Percentiles rank a stretch among this genome's conserved stretches.
Conservation (phyloP, 805 yeast genomes). For the Pichia thaimueangensis region DNA sequence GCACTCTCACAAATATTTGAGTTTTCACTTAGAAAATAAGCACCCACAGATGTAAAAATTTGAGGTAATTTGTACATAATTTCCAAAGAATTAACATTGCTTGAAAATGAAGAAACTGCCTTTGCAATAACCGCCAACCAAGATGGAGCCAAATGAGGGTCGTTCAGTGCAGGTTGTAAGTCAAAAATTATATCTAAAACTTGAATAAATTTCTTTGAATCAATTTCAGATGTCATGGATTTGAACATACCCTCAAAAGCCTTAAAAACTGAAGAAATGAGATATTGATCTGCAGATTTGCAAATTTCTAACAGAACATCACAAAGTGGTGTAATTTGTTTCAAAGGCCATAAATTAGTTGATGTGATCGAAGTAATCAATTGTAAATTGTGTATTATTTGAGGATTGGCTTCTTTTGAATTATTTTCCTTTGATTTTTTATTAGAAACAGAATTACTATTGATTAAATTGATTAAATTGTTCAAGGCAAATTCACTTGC, state of each 20-base stretch:
- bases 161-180: slow-evolving; percentile 75
- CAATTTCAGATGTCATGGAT: slow-evolving; percentile 47
- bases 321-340: slow-evolving; percentile 64
- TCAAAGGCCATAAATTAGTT: slow-evolving; percentile 77
- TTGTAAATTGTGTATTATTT: slow-evolving; percentile 71
- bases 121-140: slow-evolving; percentile 95
- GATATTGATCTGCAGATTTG: slow-evolving; percentile 74
- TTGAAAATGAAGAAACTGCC: slow-evolving; percentile 53
- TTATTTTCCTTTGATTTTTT: slow-evolving; percentile 11
- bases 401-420: slow-evolving; percentile 43
- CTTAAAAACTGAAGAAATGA: slow-evolving; percentile 74
- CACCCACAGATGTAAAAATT: slow-evolving; percentile 48
- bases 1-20: slow-evolving; percentile 65
- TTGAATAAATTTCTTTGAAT: slow-evolving; percentile 54
- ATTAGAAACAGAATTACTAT: slow-evolving; percentile 29
- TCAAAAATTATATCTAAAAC: slow-evolving; percentile 69
- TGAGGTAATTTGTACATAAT: slow-evolving; percentile 53
- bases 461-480: slow-evolving; percentile 42
- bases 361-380: slow-evolving; percentile 63
- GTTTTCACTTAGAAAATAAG: slow-evolving; percentile 63
- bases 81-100: slow-evolving; percentile 38
- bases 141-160: slow-evolving; percentile 80
- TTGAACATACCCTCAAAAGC: slow-evolving; percentile 79
- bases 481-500: slow-evolving; percentile 66
- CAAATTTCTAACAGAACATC: slow-evolving; percentile 70